Conservation (phyloP, 257 asterid genomes). For the Echium plantagineum region DNA sequence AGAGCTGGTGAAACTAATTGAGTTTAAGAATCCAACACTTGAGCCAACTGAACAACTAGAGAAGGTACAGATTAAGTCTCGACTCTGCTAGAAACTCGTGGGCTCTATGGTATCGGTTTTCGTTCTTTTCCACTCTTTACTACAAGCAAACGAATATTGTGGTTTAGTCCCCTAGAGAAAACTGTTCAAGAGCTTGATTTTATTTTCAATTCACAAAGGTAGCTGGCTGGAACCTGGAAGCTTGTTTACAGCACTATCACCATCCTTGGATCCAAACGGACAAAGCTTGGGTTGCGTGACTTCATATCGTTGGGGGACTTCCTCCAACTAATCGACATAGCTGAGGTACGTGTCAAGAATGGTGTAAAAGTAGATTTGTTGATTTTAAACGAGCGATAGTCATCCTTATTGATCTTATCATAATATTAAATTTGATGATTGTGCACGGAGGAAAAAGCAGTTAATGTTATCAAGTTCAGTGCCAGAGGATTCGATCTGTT, state of each 20-base stretch:
- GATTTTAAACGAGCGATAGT: not conserved
- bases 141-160: not conserved
- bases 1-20: constrained; percentile 48
- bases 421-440: constrained; percentile 19
- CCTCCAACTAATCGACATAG: constrained; percentile 43
- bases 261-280: constrained; percentile 74
- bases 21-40: constrained; percentile 69
- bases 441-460: constrained; percentile 82
- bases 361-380: not conserved
- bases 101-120: not conserved
- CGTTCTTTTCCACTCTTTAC: too few relatives aligned
- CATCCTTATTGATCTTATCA: not conserved
- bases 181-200: not conserved
- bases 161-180: not conserved
- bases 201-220: constrained; percentile 3
- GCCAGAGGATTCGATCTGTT: constrained; percentile 69
- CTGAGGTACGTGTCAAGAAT: constrained; percentile 39
- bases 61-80: constrained; percentile 38
- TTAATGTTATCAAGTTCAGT: constrained; percentile 66
- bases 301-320: constrained; percentile 68
- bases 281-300: constrained; percentile 84
- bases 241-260: constrained; percentile 77
- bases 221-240: constrained; percentile 84
- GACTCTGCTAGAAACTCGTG: not conserved
- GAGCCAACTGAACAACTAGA: constrained; percentile 53